These are phyloP conservation scores for Ricinus communis DNA, from an alignment of 345 rosid species.

Conservation along the genomic window DNA sequence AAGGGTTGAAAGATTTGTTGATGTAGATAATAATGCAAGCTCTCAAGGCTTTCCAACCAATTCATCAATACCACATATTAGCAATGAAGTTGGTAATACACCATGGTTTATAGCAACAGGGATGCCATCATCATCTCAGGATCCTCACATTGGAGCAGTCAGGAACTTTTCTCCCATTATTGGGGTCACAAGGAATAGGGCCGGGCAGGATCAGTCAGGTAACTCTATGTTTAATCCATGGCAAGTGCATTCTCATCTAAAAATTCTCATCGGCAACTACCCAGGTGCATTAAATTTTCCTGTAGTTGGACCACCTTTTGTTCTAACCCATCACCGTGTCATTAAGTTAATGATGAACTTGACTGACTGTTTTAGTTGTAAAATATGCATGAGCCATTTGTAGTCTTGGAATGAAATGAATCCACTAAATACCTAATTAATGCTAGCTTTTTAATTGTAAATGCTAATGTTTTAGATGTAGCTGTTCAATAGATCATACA, in stretches of 20 bases:
- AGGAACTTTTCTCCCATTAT: conserved; percentile 7
- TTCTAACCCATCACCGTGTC: background rate
- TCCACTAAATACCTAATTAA: background rate
- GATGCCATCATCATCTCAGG: conserved; percentile 19
- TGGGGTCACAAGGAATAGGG: conserved; percentile 6
- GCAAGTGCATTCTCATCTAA: background rate
- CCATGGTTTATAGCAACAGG: conserved; percentile 8
- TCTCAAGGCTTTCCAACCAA: conserved; percentile 15
- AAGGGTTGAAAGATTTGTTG: conserved; percentile 1
- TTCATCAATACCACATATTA: conserved; percentile 11
- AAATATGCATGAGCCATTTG: background rate
- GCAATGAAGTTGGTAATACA: conserved; percentile 18
- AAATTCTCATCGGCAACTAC: background rate
- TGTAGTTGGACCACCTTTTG: background rate
- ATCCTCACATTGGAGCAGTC: conserved; percentile 7
- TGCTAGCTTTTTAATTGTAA: background rate
- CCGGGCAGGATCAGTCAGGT: background rate
- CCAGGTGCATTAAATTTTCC: background rate
- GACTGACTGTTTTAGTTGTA: background rate
- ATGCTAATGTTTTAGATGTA: background rate
- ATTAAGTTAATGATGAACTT: background rate
- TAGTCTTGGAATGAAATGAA: background rate
- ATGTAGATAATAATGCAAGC: conserved; percentile 9
- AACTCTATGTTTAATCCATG: background rate
- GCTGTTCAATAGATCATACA: background rate